A percentile compares a stretch with the other conserved stretches of the same genome.
Evolutionary conservation across 345 rosid genomes (phyloP).

Genomic region (Sonneratia caseolaris): DNA sequence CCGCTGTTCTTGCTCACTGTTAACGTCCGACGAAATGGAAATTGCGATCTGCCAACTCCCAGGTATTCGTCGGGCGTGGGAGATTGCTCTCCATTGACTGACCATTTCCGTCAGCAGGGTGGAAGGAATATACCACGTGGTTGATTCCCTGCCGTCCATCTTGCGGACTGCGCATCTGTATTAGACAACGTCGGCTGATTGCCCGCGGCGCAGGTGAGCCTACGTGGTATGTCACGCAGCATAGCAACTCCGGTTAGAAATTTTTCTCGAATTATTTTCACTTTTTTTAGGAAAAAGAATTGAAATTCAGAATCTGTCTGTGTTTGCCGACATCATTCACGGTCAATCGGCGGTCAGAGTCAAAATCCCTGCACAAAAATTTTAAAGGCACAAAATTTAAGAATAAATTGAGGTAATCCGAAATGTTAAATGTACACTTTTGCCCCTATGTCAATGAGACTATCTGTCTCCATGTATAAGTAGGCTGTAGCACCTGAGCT

Average conservation of each 20-base stretch:
- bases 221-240: neutral
- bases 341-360: neutral
- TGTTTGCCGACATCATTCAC: neutral
- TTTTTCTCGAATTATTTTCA: too few relatives aligned
- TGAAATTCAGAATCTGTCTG: neutral
- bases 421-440: too few relatives aligned
- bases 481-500: too few relatives aligned
- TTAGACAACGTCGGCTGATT: neutral
- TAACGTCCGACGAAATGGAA: neutral
- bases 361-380: too few relatives aligned
- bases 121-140: constrained; percentile 1
- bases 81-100: neutral
- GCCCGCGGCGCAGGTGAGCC: neutral
- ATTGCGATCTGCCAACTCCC: neutral
- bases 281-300: too few relatives aligned
- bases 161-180: neutral
- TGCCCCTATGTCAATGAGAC: too few relatives aligned
- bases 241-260: neutral
- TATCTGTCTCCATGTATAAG: too few relatives aligned
- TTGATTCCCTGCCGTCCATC: neutral
- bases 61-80: neutral
- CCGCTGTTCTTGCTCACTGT: neutral
- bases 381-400: too few relatives aligned
- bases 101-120: neutral
- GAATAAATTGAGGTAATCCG: too few relatives aligned